These are phyloP conservation scores for Arachis hypogaea DNA, from an alignment of 306 rosid species.

Conservation along the genomic window DNA sequence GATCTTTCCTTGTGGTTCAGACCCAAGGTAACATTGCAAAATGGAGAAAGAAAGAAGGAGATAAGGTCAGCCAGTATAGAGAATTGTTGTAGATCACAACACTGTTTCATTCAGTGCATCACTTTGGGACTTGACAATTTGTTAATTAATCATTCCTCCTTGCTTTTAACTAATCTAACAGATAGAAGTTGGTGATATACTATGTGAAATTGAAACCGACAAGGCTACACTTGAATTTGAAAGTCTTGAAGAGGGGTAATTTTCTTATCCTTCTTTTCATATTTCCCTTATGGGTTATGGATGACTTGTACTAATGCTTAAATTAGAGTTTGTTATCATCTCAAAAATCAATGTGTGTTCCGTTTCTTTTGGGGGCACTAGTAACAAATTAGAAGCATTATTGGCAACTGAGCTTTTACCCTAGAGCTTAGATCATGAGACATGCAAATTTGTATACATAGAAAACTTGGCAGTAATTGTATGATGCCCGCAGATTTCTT, in stretches of 20 bases:
- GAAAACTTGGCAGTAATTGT: conserved; percentile 38
- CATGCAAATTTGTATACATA: conserved; percentile 25
- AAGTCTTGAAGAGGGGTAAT: conserved; percentile 97
- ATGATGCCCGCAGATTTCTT: conserved; percentile 65
- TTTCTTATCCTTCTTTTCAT: conserved; percentile 18
- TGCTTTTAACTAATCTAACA: conserved; percentile 50
- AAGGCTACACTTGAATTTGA: conserved; percentile 97
- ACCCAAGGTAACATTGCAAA: conserved; percentile 89
- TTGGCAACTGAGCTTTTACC: conserved; percentile 21
- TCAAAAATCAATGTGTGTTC: conserved; percentile 11
- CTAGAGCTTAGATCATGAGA: conserved; percentile 29
- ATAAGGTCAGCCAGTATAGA: conserved; percentile 68
- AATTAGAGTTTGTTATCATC: conserved; percentile 8
- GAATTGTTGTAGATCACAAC: conserved; percentile 40
- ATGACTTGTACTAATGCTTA: conserved; percentile 32
- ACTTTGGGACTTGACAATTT: conserved; percentile 34
- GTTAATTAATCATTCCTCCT: conserved; percentile 41
- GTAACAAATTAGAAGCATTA: conserved; percentile 24
- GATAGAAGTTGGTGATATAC: conserved; percentile 91
- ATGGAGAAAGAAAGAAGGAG: conserved; percentile 96
- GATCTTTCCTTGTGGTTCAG: conserved; percentile 50
- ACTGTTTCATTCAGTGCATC: conserved; percentile 36
- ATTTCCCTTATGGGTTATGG: conserved; percentile 13
- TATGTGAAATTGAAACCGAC: conserved; percentile 97
- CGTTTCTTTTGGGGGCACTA: conserved; percentile 3